Base-by-base conservation (phyloP, 2,329 filamentous ascomycete species). In the Chrysosporium keratinophilum region DNA sequence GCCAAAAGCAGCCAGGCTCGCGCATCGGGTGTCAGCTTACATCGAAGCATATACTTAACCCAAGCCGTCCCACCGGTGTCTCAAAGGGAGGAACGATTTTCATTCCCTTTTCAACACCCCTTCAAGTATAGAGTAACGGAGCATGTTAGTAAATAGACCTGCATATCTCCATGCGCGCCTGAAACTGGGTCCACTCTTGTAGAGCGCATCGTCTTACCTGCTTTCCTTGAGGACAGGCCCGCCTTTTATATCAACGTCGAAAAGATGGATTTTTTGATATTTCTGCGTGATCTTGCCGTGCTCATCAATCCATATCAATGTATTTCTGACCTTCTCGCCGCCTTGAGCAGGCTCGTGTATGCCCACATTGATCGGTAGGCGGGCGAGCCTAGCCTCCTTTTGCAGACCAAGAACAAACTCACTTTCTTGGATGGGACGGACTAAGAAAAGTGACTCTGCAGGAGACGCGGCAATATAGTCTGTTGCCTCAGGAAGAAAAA, bases 241-340 rank as follows among this genome's bases (percentile, higher is more conserved):
- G 20, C 72, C 71, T 52, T 76, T 71, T 55, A 82, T 78, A 41
- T 77, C 76, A 55, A 82, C 78, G 67, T 96, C 88, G 70, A 97
- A 96, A 12, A 96, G 77, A 67, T 96, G 90, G 33, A 95, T 73
- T 69, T 97, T 97, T 68, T 95, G 85, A 71, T 96, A 96, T 17
- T 76, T 72, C 12, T 83, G 76, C 1, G 71, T 69, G 28, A 87
- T 81, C 3, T 74, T 64, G 0, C 84, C 84, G 0, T 72, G 62
- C 41, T 77, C 75, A 61, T 82, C 71, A 58, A 87, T 86, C 81
- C 82, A 87, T 44, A 86, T 73, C 28, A 82, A 71, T 0, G 78
- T 81, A 63, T 87, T 87, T 57, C 78, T 79, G 39, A 86, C 76
- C 52, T 77, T 75, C 39, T 74, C 72, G 15, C 68, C 69, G 40